A percentile compares a stretch with the other conserved stretches of the same genome.
phyloP scores from a whole-genome alignment of 768 basidiomycete genomes.

The Boletus rubroflammeus region DNA sequence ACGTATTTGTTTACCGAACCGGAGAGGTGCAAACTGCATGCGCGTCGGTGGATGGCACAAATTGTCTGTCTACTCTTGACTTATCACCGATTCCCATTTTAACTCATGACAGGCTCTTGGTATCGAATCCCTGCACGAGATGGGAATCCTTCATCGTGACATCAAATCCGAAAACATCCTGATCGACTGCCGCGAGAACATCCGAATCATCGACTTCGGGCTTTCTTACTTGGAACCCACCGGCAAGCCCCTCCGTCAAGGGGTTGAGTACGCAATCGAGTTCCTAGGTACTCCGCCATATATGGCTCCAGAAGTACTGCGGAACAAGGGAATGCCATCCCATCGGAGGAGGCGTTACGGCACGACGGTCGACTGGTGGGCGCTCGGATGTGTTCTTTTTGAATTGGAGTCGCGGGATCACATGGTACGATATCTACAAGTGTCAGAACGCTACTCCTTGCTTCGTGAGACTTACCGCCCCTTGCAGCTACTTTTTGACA shows the following conservation, averaged over 20 bases:
- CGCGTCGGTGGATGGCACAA: slow-evolving; percentile 40
- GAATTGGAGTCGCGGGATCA: slow-evolving; percentile 33
- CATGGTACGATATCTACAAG: slow-evolving; percentile 18
- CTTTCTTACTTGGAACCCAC: slow-evolving; percentile 26
- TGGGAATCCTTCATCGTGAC: slow-evolving; percentile 66
- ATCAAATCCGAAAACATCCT: slow-evolving; percentile 71
- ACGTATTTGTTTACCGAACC: slow-evolving; percentile 27
- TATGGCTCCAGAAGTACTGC: slow-evolving; percentile 41
- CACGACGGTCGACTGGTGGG: slow-evolving; percentile 40
- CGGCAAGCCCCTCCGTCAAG: slow-evolving; percentile 9
- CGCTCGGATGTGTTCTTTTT: slow-evolving; percentile 39
- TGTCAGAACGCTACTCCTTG: background rate
- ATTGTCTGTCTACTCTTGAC: slow-evolving; percentile 25
- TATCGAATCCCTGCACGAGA: slow-evolving; percentile 45
- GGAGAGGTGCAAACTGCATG: slow-evolving; percentile 25
- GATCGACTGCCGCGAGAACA: slow-evolving; percentile 40
- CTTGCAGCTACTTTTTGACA: slow-evolving; percentile 33
- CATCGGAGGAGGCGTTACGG: slow-evolving; percentile 27
- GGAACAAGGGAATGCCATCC: slow-evolving; percentile 16
- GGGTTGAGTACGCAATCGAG: slow-evolving; percentile 20
- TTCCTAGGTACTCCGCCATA: slow-evolving; percentile 35
- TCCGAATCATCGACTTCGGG: slow-evolving; percentile 43
- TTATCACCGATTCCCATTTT: background rate
- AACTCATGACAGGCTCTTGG: slow-evolving; percentile 35
- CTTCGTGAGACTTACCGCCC: background rate